A percentile compares a stretch with the other conserved stretches of the same genome.
These are phyloP conservation scores for Wickerhamomyces canadensis DNA, from an alignment of 805 yeast species.

Conservation along the genomic window DNA sequence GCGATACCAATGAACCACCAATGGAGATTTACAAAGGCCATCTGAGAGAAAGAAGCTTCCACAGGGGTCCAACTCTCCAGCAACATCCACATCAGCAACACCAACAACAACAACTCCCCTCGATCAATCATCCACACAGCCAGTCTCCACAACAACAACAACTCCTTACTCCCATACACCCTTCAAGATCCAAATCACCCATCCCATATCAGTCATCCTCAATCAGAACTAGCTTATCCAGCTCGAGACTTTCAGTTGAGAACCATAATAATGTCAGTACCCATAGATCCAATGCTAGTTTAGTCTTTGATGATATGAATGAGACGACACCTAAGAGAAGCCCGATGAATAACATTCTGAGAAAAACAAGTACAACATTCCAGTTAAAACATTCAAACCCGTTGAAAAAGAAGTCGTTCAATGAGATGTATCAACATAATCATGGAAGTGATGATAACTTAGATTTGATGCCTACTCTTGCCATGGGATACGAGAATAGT, in stretches of 20 bases:
- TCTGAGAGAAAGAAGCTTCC: too few relatives aligned
- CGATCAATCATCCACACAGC: neutral
- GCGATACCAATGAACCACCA: too few relatives aligned
- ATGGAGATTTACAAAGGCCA: too few relatives aligned
- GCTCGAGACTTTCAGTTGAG: neutral
- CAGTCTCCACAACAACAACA: neutral
- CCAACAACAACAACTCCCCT: neutral
- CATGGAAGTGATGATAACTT: constrained; percentile 17
- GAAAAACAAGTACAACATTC: constrained; percentile 5
- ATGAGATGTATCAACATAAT: constrained; percentile 8
- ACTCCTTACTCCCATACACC: too few relatives aligned
- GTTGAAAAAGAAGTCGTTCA: too few relatives aligned
- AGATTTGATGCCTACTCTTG: constrained; percentile 23
- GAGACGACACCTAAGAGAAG: neutral
- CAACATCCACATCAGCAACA: neutral
- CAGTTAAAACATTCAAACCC: too few relatives aligned
- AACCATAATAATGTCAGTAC: too few relatives aligned
- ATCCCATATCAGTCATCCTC: neutral
- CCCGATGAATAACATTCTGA: neutral
- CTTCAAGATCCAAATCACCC: neutral
- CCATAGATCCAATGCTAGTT: neutral
- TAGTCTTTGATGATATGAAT: neutral
- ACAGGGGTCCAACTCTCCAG: too few relatives aligned
- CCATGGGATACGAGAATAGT: constrained; percentile 24
- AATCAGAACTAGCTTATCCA: neutral